Evolutionary conservation across 176 grass and related monocot species (phyloP).

Genomic region (Avena eriantha): DNA sequence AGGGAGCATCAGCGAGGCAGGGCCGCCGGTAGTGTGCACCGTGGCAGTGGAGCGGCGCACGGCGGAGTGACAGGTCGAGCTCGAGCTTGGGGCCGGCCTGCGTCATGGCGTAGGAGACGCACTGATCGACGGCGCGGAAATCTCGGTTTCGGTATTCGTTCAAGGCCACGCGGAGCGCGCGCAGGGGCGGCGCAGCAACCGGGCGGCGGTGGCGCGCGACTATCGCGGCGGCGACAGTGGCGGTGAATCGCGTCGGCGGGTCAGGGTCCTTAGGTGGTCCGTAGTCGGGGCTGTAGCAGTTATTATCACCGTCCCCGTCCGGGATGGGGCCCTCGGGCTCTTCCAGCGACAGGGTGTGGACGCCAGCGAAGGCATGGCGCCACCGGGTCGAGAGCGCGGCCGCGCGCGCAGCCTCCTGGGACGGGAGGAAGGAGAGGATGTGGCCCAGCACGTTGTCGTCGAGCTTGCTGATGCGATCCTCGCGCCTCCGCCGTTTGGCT

Average conservation of each 20-base stretch:
- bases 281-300: neutral
- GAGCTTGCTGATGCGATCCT: constrained; percentile 20
- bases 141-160: neutral
- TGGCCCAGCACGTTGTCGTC: neutral
- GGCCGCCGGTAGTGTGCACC: neutral
- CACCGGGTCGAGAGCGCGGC: neutral
- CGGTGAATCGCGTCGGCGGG: neutral
- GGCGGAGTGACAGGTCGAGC: neutral
- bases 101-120: neutral
- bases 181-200: neutral
- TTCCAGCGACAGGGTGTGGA: constrained; percentile 17
- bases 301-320: neutral
- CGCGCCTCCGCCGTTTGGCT: neutral
- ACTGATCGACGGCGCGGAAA: neutral
- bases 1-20: neutral
- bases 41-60: neutral
- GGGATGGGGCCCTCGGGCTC: neutral
- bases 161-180: constrained; percentile 31
- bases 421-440: constrained; percentile 38
- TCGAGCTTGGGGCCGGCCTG: neutral
- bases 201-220: neutral
- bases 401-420: neutral
- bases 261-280: neutral
- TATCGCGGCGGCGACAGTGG: neutral
- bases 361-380: neutral